Evolutionary conservation across 768 basidiomycete genomes (phyloP).

Genomic region (Tylopilus subfusipes): DNA sequence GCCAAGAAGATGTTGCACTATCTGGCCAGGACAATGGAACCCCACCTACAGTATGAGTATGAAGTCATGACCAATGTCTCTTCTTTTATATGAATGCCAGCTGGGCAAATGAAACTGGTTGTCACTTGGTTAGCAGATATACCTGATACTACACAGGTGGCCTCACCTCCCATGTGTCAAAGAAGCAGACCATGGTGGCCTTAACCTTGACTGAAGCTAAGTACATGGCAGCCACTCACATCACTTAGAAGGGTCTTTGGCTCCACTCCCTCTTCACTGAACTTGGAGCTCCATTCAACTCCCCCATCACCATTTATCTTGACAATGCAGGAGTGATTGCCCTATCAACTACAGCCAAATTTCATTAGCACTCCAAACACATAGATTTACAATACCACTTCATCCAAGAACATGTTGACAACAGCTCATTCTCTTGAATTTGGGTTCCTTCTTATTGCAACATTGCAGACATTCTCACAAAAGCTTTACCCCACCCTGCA

Average conservation of each 20-base stretch:
- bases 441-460: too few species aligned
- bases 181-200: neutral
- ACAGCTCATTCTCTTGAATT: too few species aligned
- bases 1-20: neutral
- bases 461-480: too few species aligned
- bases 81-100: neutral
- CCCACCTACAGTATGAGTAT: neutral
- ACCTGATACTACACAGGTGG: neutral
- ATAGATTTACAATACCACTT: too few species aligned
- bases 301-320: neutral
- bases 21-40: neutral
- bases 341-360: too few species aligned
- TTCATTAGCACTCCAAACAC: too few species aligned
- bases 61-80: fast-evolving
- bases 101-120: neutral
- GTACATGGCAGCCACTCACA: neutral
- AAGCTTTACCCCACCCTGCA: too few species aligned
- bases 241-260: neutral
- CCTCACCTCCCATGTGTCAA: neutral
- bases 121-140: neutral
- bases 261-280: neutral
- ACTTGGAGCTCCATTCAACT: fast-evolving
- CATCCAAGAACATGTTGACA: too few species aligned
- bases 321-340: neutral
- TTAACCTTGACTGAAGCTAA: neutral